Base-by-base conservation (phyloP, 306 rosid genomes). In the Citrullus amarus region DNA sequence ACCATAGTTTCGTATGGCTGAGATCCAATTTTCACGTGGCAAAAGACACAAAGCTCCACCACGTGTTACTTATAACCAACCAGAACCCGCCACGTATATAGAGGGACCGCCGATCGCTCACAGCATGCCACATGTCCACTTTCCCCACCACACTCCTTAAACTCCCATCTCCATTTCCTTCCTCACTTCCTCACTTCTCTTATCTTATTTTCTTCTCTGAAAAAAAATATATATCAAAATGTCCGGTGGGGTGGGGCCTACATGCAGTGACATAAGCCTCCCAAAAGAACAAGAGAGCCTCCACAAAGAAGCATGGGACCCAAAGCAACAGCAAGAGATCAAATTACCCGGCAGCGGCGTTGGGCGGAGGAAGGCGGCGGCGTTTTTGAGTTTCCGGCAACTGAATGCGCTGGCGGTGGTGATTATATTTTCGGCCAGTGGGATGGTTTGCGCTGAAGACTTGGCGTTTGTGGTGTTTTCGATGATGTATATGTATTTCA, bases 211-310 rank as follows among this genome's bases (percentile, higher is more conserved):
- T 3, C 22, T 58, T 3, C 46, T 63, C 2, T 7, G 60, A 2
- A 2, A 3, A 67, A 1, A 51, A 6, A 8, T 3, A 39, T 3
- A 39, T 25, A 25, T 25, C 28, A 79, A 83, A 34, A 87, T 93
- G 98, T 91, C 98, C 65, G 95, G 95, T 41, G 98, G 97, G 55
- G 93, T 90, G 82, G 98, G 96, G 73, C 92, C 90, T 79, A 87
- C 88, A 0, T 87, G 79, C 76, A 76, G 53, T 63, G 97, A 89
- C 78, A 87, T 91, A 10, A 84, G 88, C 86, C 86, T 86, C 15
- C 92, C 90, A 43, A 79, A 70, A 67, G 95, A 87, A 41, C 77
- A 86, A 71, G 91, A 93, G 72, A 79, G 55, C 20, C 83, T 48
- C 1, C 87, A 79, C 91, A 87, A 84, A 83, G 89, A 86, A 76